Percentiles rank a stretch among this genome's conserved stretches.
Conservation (phyloP, 768 basidiomycete species). For the Serendipita sp. region DNA sequence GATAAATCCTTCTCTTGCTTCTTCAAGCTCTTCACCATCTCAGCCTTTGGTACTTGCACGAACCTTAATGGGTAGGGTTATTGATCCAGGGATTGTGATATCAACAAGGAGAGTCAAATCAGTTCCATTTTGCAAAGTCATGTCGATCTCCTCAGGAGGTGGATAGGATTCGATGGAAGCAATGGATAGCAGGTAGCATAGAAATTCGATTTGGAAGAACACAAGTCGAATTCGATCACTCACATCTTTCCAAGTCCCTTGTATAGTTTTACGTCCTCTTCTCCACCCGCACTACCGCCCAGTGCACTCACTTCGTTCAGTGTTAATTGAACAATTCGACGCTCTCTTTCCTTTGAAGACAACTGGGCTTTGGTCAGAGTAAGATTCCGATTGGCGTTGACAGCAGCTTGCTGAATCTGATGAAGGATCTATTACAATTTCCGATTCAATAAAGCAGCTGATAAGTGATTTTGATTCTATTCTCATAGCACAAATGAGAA, state of each 20-base stretch:
- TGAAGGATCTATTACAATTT: conserved; percentile 53
- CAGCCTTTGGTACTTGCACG: conserved; percentile 63
- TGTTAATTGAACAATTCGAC: conserved; percentile 78
- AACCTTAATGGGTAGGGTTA: too few species aligned
- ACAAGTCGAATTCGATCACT: conserved; percentile 15
- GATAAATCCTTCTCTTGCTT: conserved; percentile 64
- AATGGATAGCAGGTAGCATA: too few species aligned
- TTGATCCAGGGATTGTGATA: too few species aligned
- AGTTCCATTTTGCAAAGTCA: too few species aligned
- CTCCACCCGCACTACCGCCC: conserved; percentile 20
- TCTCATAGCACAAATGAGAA: too few species aligned
- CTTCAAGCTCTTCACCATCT: conserved; percentile 66
- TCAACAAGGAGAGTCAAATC: too few species aligned
- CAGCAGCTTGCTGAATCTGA: conserved; percentile 84
- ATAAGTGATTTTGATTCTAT: too few species aligned
- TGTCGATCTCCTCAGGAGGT: too few species aligned
- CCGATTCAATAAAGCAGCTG: background rate
- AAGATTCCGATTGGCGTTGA: conserved; percentile 70
- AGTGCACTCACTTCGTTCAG: conserved; percentile 65
- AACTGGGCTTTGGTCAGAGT: conserved; percentile 61
- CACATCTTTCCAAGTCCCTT: conserved; percentile 96
- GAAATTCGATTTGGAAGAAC: background rate
- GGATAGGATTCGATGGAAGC: too few species aligned
- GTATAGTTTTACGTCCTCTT: conserved; percentile 63
- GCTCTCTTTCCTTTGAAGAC: conserved; percentile 70